Evolutionary conservation across 225 moss, liverwort and hornwort species (phyloP), one percentile per base, ranked within the genome.

Genomic region (Anthoceros angustus): DNA sequence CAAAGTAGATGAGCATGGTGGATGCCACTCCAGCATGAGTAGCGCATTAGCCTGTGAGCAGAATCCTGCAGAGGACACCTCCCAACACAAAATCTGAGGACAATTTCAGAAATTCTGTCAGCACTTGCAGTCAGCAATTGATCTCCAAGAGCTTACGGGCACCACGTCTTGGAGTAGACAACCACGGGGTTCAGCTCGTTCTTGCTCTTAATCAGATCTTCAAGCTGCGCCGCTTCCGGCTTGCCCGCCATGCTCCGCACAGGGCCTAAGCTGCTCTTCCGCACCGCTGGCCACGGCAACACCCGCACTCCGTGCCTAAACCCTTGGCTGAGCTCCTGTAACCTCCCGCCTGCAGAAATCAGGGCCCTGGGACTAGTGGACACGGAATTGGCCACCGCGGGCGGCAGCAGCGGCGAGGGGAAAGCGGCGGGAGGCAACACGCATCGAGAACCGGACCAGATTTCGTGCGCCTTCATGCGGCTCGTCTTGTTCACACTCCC

Each of bases 81-180:
- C 39, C 12, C 14, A 55, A n/a, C 15, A 1, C 15, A n/a, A 55
- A 15, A 8, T 8, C 6, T 18, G 6, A 15, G 55, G 23, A 55
- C 12, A 11, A 46, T 16, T 46, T 16, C 5, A 18, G 7, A 7
- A 15, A 23, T 9, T 55, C n/a, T 15, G 3, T 55, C 18, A 2
- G 23, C n/a, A 55, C 23, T 55, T 20, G 23, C 18, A 55, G 15
- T 5, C 7, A 18, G 18, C 6, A 7, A 23, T 23, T 18, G 55
- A 55, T 18, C 7, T 15, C 7, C 55, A 18, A 55, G 55, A 15
- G 70, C 77, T 74, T 71, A 79, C 70, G 80, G 80, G 67, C 80
- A 80, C 80, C 80, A 81, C 15, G 77, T 64, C 64, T 75, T 81
- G 61, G 80, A 77, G 64, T 81, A 81, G 26, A 81, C 55, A 62